Base-by-base conservation (phyloP, 2,329 filamentous ascomycete species). In the Talaromyces sp. region DNA sequence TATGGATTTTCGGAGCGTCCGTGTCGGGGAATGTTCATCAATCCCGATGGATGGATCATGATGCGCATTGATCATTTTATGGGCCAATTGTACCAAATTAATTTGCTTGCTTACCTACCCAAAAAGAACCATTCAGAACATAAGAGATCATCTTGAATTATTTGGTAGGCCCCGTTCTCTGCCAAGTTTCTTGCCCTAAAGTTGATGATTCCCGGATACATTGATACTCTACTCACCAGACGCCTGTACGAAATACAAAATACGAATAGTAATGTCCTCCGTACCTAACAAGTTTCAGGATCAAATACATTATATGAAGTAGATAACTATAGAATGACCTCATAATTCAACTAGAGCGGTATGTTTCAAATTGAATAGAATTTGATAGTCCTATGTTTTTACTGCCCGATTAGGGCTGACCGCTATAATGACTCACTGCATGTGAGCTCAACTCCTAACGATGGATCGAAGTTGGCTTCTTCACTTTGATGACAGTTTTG, bases 331-430 rank as follows among this genome's bases (percentile, higher is more conserved):
- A 48, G n/a, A 15, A 33, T 19, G 4, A 21, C 2, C 5, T 6
- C 2, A 13, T n/a, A 31, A 2, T 31, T 46, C 25, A 28, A 2
- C 19, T 2, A 13, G 33, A 25, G 45, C 45, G 45, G 45, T 48
- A 48, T 33, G 45, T 48, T 48, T 48, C 45, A 48, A 9, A 35
- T 10, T 35, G 15, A 21, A 8, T 17, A n/a, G 15, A 33, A 46
- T 31, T 19, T 31, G 40, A 35, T 15, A 33, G 28, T 19, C 17
- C 10, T 21, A 8, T 19, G n/a, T 15, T 28, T 46, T 48, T 48
- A 35, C 53, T 21, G 40, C 53, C 53, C 53, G 43, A 55, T 55
- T 40, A 40, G 21, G 46, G 37, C 19, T 53, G 51, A 53, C 51
- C 37, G 51, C 51, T 33, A 53, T 41, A 53, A 53, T 53, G 51